phyloP scores from a whole-genome alignment of 2,329 filamentous ascomycete genomes.

The Curvularia verruculosa region DNA sequence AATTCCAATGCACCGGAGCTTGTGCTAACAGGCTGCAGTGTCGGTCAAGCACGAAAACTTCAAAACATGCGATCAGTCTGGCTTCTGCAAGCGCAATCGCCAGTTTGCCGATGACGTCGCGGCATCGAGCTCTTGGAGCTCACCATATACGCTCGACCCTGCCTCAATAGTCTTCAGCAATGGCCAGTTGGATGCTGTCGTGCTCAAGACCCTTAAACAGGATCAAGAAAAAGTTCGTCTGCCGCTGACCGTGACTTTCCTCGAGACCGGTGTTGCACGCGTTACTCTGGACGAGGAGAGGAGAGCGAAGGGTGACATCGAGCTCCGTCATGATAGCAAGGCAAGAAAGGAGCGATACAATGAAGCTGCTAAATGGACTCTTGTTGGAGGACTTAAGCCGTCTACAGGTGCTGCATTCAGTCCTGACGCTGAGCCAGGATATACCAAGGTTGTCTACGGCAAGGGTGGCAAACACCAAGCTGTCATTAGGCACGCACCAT shows the following conservation, averaged over 20 bases:
- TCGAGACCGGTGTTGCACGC: conserved; percentile 85
- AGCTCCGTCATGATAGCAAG: conserved; percentile 81
- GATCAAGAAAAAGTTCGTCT: conserved; percentile 74
- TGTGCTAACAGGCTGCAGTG: conserved; percentile 55
- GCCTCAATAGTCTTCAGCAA: conserved; percentile 76
- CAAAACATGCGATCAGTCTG: conserved; percentile 94
- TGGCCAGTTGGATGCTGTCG: conserved; percentile 76
- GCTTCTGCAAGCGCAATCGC: conserved; percentile 96
- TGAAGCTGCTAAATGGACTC: conserved; percentile 82
- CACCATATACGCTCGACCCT: conserved; percentile 78
- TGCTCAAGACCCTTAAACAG: conserved; percentile 78
- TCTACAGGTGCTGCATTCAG: conserved; percentile 74
- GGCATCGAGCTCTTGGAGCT: conserved; percentile 71
- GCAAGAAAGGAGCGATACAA: conserved; percentile 93
- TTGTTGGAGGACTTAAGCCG: conserved; percentile 78
- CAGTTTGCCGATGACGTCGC: conserved; percentile 81
- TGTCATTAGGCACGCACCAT: conserved; percentile 80
- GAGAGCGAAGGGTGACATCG: conserved; percentile 85
- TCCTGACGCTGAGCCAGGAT: conserved; percentile 68
- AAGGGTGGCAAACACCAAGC: conserved; percentile 78
- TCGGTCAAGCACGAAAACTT: conserved; percentile 95
- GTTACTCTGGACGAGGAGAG: conserved; percentile 91
- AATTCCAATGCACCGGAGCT: not conserved
- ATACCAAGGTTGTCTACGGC: conserved; percentile 79
- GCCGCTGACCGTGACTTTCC: conserved; percentile 84